Conservation (phyloP, 1,284 basidiomycete genomes). For the Pseudozyma hubeiensis region DNA sequence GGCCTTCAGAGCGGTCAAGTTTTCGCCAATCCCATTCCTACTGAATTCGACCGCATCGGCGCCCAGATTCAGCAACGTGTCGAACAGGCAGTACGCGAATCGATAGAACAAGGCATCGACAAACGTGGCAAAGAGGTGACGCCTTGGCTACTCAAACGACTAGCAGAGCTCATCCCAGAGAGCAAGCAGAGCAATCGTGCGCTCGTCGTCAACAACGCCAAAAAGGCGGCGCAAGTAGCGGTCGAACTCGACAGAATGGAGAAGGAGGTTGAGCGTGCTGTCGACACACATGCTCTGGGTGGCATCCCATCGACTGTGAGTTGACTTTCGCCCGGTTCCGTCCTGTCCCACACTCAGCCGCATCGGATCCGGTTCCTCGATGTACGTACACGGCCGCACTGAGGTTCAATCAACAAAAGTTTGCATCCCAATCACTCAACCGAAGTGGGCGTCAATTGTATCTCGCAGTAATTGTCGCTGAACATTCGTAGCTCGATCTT, state of each 20-base stretch:
- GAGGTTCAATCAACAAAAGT: background rate
- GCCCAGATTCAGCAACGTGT: conserved; percentile 81
- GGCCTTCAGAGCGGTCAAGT: conserved; percentile 70
- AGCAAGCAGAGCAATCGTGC: conserved; percentile 78
- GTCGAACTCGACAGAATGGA: conserved; percentile 78
- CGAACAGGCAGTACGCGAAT: conserved; percentile 86
- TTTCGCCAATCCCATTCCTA: conserved; percentile 91
- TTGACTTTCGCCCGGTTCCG: conserved; percentile 5
- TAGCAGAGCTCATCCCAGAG: conserved; percentile 83
- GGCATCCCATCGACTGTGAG: conserved; percentile 30
- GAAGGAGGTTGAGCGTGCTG: conserved; percentile 19
- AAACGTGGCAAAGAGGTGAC: conserved; percentile 90
- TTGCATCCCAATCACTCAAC: background rate
- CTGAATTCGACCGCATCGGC: conserved; percentile 78
- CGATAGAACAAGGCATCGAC: conserved; percentile 82
- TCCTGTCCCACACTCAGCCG: background rate
- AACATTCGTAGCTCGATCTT: conserved; percentile 5
- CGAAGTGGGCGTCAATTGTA: background rate
- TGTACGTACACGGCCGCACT: conserved; percentile 19
- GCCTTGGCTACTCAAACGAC: conserved; percentile 89
- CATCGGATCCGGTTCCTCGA: background rate
- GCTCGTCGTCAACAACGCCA: conserved; percentile 90
- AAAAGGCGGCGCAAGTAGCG: conserved; percentile 85
- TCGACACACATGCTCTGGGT: conserved; percentile 31
- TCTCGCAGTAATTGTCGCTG: conserved; percentile 18